Evolutionary conservation across 2,329 filamentous ascomycete species (phyloP).

Genomic region (Penicillium freii): DNA sequence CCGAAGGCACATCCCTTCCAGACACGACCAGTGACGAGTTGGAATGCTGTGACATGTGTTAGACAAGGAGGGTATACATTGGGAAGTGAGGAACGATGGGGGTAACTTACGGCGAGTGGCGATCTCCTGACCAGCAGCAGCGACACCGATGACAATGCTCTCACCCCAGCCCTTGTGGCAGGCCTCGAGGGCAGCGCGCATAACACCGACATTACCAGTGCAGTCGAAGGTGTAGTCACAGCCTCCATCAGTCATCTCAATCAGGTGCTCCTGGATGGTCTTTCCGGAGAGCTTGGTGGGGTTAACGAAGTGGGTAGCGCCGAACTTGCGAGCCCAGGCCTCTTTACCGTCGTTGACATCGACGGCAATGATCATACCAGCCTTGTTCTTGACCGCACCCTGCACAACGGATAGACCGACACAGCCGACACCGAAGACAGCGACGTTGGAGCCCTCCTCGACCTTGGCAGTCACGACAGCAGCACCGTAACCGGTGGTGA

Average conservation of each 20-base stretch:
- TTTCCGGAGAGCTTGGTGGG: constrained; percentile 71
- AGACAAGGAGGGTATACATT: constrained; percentile 9
- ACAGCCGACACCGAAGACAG: constrained; percentile 92
- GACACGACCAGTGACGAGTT: constrained; percentile 93
- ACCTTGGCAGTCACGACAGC: constrained; percentile 90
- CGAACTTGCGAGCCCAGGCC: constrained; percentile 89
- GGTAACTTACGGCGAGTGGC: constrained; percentile 76
- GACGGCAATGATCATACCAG: constrained; percentile 61
- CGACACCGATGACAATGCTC: constrained; percentile 96
- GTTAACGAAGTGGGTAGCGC: constrained; percentile 96
- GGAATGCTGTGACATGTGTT: constrained; percentile 70
- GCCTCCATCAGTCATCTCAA: constrained; percentile 97
- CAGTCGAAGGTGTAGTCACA: constrained; percentile 99
- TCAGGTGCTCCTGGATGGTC: constrained; percentile 84
- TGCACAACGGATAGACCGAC: constrained; percentile 95
- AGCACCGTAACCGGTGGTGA: constrained; percentile 97
- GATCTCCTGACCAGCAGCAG: constrained; percentile 94
- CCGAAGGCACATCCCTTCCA: constrained; percentile 99
- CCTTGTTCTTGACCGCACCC: constrained; percentile 82
- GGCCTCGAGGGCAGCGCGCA: constrained; percentile 91
- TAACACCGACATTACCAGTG: constrained; percentile 94
- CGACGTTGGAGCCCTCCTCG: constrained; percentile 84
- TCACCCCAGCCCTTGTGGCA: constrained; percentile 99
- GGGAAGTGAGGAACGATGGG: constrained; percentile 5
- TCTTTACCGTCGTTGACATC: constrained; percentile 88